Evolutionary conservation across 176 grass and related monocot species (phyloP), one percentile per base, ranked within the genome.

Genomic region (Oropetium thomaeum): DNA sequence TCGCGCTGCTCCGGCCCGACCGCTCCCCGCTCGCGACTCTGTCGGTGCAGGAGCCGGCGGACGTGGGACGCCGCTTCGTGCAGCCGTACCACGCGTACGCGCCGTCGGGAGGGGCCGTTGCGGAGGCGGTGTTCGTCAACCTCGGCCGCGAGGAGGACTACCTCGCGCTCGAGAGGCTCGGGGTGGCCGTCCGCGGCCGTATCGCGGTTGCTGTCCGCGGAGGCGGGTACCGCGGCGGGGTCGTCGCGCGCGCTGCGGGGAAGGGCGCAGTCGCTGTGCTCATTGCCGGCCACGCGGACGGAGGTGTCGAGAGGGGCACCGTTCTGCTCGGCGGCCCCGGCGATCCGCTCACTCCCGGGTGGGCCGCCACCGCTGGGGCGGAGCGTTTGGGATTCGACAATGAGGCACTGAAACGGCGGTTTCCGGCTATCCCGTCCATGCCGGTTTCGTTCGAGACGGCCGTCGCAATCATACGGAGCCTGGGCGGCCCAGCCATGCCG

Each of bases 11-110:
- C 84, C 48, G 55, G 2, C 10, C 84, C 40, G 74, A 92, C 31
- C 62, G 88, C 0, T 51, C 84, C 69, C 84, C 84, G 33, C 53
- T 93, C 0, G 7, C 58, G 19, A 17, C 5, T 16, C 91, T 98
- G 0, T 87, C 86, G 23, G 26, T 87, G 41, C 53, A 83, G 4
- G 95, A 98, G 71, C 91, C 95, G 7, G 90, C 95, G 12, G 95
- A 93, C 73, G 47, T 23, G 20, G 68, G 44, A 0, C 39, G 58
- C 39, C 76, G 70, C 47, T 41, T 87, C 67, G 73, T 91, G 66
- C 74, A 20, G 15, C 88, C 95, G 7, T 97, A 97, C 83, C 90
- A 97, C 73, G 95, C 95, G 23, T 97, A 97, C 61, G 78, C 95
- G 9, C 90, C 90, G 7, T 93, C 95, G 4, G 90, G 88, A 0